phyloP scores from a whole-genome alignment of 176 grass and related monocot genomes.

The Avena eriantha region DNA sequence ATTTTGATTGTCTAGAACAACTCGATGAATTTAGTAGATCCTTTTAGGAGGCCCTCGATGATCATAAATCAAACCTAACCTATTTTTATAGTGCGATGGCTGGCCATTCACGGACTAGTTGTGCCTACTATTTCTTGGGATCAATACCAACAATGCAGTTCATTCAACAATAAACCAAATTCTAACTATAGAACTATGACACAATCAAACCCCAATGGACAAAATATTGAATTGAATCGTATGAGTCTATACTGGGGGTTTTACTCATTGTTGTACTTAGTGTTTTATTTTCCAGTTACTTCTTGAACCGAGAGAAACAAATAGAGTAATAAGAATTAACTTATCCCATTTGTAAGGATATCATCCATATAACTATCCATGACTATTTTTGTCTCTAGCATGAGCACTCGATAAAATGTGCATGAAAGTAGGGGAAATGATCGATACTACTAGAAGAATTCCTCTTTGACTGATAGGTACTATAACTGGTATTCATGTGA shows the following conservation, averaged over 20 bases:
- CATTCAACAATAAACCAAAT: conserved; percentile 2
- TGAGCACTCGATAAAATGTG: too few species aligned
- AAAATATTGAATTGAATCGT: not conserved
- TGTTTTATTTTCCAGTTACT: not conserved
- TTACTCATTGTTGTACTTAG: not conserved
- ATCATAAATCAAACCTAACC: not conserved
- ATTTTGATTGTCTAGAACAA: not conserved
- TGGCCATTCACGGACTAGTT: not conserved
- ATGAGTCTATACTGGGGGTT: not conserved
- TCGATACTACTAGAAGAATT: too few species aligned
- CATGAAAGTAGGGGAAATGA: too few species aligned
- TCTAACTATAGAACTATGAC: not conserved
- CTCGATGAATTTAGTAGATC: not conserved
- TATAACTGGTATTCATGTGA: not conserved
- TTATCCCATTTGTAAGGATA: too few species aligned
- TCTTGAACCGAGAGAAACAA: not conserved
- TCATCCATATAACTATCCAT: too few species aligned
- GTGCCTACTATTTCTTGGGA: not conserved
- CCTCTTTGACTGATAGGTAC: too few species aligned
- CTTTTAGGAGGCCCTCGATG: not conserved
- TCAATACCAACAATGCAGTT: not conserved
- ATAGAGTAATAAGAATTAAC: not conserved
- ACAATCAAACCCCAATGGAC: not conserved
- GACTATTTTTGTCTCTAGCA: too few species aligned
- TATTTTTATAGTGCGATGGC: not conserved